These are phyloP conservation scores for Suillus fuscotomentosus DNA, from an alignment of 768 basidiomycete genomes.

Conservation along the genomic window DNA sequence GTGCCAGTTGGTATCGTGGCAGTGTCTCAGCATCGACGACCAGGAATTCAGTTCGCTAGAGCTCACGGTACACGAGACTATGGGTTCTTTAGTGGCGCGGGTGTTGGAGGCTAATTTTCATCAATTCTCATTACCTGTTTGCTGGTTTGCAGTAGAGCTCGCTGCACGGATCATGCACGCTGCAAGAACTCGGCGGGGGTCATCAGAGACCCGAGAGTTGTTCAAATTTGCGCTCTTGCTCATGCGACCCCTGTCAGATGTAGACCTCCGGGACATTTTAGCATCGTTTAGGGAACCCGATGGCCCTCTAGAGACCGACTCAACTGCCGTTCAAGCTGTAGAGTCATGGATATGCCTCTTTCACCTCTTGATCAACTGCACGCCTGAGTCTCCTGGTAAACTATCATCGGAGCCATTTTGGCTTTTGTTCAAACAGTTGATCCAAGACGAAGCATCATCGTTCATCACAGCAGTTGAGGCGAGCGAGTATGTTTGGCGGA, in stretches of 20 bases:
- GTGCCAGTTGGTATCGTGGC: constrained; percentile 48
- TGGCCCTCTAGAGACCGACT: constrained; percentile 30
- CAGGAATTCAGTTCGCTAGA: constrained; percentile 31
- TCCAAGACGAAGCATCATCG: constrained; percentile 24
- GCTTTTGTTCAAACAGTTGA: constrained; percentile 37
- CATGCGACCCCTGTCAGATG: constrained; percentile 49
- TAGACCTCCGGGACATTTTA: constrained; percentile 43
- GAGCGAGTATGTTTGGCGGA: constrained; percentile 73
- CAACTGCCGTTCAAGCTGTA: constrained; percentile 42
- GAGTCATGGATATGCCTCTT: constrained; percentile 78
- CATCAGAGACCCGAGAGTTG: constrained; percentile 20
- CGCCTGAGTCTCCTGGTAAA: constrained; percentile 12
- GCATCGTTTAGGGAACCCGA: constrained; percentile 18
- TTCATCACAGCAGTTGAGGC: constrained; percentile 37
- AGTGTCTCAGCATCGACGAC: constrained; percentile 34
- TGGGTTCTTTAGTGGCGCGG: constrained; percentile 36
- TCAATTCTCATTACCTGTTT: constrained; percentile 39
- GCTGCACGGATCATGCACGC: constrained; percentile 37
- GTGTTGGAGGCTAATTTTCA: constrained; percentile 37
- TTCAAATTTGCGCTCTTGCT: constrained; percentile 37
- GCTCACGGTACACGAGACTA: constrained; percentile 33
- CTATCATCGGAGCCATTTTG: constrained; percentile 40
- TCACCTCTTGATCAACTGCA: constrained; percentile 44
- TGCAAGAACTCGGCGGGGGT: constrained; percentile 27
- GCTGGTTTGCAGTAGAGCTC: constrained; percentile 68